Conservation (phyloP, 768 basidiomycete genomes). For the Boletus sensibilis region DNA sequence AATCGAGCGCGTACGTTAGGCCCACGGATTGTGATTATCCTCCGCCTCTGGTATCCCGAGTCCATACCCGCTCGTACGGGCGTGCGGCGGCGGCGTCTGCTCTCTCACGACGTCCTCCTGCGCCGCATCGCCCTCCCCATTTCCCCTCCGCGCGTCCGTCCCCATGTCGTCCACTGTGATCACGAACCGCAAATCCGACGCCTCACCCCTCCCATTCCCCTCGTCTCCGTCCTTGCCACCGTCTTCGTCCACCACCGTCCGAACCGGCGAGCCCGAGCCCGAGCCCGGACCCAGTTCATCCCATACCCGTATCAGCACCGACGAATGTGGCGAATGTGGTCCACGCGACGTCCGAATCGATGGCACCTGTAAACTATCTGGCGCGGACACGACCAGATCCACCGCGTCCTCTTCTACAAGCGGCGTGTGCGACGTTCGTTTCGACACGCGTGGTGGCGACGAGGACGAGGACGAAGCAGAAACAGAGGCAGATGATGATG, state of each 20-base stretch:
- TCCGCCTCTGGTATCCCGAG: slow-evolving; percentile 16
- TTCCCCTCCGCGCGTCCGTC: background rate
- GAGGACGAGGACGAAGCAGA: background rate
- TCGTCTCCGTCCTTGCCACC: background rate
- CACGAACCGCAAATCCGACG: slow-evolving; percentile 1
- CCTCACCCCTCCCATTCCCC: too few species aligned
- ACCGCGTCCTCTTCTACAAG: slow-evolving; percentile 64
- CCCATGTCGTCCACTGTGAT: slow-evolving; percentile 1
- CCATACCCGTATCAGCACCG: slow-evolving; percentile 29
- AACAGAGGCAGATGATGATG: background rate
- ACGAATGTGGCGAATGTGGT: slow-evolving; percentile 17
- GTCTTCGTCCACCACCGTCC: background rate
- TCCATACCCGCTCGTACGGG: slow-evolving; percentile 6
- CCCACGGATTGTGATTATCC: slow-evolving; percentile 28
- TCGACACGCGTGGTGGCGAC: slow-evolving; percentile 4
- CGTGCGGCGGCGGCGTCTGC: slow-evolving; percentile 23
- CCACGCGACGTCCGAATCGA: slow-evolving; percentile 7
- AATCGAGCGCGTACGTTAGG: background rate
- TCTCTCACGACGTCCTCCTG: slow-evolving; percentile 8
- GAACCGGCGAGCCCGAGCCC: background rate
- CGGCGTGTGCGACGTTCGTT: slow-evolving; percentile 15
- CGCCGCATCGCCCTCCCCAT: background rate
- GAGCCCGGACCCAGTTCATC: slow-evolving; percentile 4
- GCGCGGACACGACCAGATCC: slow-evolving; percentile 66
- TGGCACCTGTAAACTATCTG: slow-evolving; percentile 17